Evolutionary conservation across 108 stramenopile genomes (phyloP), one percentile per base, ranked within the genome.

Genomic region (Skeletonema potamos): DNA sequence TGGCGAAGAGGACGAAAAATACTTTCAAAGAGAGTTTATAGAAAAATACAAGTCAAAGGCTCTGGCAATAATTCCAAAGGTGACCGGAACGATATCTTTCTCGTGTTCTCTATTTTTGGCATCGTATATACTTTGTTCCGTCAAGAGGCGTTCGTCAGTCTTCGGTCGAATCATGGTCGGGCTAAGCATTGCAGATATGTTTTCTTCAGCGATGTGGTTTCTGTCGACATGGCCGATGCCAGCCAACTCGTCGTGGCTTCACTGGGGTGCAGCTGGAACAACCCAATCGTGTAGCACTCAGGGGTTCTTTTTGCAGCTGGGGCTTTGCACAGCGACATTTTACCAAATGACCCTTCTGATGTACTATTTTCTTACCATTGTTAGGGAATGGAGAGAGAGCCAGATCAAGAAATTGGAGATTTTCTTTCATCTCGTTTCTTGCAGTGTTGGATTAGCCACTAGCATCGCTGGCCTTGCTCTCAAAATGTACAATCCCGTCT

Each of bases 241-340:
- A 6, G 11, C 12, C 3, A 72, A 62, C 2, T 76, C 72, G 2
- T 76, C 72, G 2, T 33, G 34, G 11, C 28, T 55, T 20, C 76
- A 78, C 11, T 82, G 48, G 18, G 71, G 75, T 32, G 79, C 86
- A 5, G 27, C 41, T 24, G 87, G 87, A 0, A 88, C 73, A 20
- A 62, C 46, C 10, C 63, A 28, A n/a, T 73, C 85, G 1, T 88
- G 87, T 58, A 72, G 67, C 1, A 82, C 84, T 5, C 81, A 84
- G 51, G 89, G 85, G 6, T 90, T 87, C 64, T 86, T 90, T 32
- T 10, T 72, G 17, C 83, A 85, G 57, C 51, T 85, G 9, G 39
- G 39, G 15, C 76, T 72, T 11, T 27, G 85, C 24, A 58, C 66
- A 17, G 46, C 70, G 29, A 72, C 82, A 13, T 44, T 85, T 24